Percentiles rank a stretch among this genome's conserved stretches.
phyloP scores from a whole-genome alignment of 2,329 filamentous ascomycete species.

The Penicillium corylophilum region DNA sequence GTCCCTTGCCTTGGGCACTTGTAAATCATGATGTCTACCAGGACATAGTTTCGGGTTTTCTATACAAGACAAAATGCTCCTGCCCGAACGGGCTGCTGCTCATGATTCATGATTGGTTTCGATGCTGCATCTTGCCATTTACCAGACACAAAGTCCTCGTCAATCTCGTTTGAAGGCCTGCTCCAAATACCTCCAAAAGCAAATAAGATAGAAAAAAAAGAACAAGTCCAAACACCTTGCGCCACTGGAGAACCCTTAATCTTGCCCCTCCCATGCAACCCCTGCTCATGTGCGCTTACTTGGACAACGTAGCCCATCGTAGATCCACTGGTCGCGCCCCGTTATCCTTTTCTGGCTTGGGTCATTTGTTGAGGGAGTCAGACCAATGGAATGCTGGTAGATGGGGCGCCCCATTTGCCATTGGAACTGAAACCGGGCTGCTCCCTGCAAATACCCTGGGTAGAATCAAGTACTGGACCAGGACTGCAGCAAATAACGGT shows the following conservation, averaged over 20 bases:
- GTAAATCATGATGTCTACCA: background rate
- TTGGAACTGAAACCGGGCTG: slow-evolving; percentile 7
- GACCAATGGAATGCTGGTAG: background rate
- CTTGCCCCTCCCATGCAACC: background rate
- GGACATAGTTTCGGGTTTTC: background rate
- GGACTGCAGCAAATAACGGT: slow-evolving; percentile 26
- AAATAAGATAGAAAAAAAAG: slow-evolving; percentile 3
- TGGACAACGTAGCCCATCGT: background rate
- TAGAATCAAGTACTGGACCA: slow-evolving; percentile 11
- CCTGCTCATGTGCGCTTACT: background rate
- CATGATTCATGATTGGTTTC: slow-evolving; percentile 1
- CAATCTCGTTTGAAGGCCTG: slow-evolving; percentile 1
- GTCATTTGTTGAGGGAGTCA: background rate
- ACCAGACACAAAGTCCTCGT: background rate
- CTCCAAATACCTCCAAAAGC: slow-evolving; percentile 3
- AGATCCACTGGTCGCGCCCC: background rate
- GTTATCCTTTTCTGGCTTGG: background rate
- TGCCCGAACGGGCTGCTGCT: slow-evolving; percentile 5
- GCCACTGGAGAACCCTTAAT: background rate
- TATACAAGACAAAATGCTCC: background rate
- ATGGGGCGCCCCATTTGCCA: background rate
- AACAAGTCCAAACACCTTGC: background rate
- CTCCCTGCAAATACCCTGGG: slow-evolving; percentile 15
- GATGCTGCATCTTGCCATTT: slow-evolving; percentile 11
- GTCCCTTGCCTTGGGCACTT: background rate